A percentile compares a stretch with the other conserved stretches of the same genome.
Conservation (phyloP, 495 filamentous ascomycete species). For the Penicillium subrubescens region DNA sequence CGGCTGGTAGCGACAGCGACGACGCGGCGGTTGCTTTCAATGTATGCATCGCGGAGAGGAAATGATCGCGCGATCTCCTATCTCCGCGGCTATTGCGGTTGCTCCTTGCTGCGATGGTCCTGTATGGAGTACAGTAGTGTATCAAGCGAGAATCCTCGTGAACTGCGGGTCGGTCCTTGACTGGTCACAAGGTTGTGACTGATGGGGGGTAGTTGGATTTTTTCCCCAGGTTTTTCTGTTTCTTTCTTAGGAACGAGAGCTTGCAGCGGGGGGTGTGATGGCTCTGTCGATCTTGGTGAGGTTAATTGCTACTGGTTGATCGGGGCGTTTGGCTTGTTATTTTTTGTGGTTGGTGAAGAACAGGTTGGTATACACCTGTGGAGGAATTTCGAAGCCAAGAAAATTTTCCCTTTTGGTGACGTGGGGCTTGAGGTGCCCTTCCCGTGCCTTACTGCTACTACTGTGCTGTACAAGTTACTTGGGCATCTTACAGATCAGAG, state of each 20-base stretch:
- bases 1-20: conserved; percentile 45
- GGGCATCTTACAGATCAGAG: background rate
- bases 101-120: conserved; percentile 3
- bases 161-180: background rate
- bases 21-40: conserved; percentile 44
- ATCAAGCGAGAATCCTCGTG: background rate
- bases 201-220: background rate
- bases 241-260: background rate
- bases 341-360: background rate
- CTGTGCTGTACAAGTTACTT: background rate
- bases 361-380: conserved; percentile 12
- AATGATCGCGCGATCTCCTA: background rate
- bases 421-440: conserved; percentile 16
- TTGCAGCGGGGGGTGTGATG: background rate
- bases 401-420: conserved; percentile 16
- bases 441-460: conserved; percentile 2
- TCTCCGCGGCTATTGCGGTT: background rate
- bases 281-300: background rate
- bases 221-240: background rate
- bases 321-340: background rate
- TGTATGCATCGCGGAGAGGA: conserved; percentile 36
- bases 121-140: background rate
- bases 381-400: conserved; percentile 15
- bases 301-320: background rate
- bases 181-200: conserved; percentile 4